Evolutionary conservation across 768 basidiomycete genomes (phyloP), one percentile per base, ranked within the genome.

Genomic region (Suillus placidus): DNA sequence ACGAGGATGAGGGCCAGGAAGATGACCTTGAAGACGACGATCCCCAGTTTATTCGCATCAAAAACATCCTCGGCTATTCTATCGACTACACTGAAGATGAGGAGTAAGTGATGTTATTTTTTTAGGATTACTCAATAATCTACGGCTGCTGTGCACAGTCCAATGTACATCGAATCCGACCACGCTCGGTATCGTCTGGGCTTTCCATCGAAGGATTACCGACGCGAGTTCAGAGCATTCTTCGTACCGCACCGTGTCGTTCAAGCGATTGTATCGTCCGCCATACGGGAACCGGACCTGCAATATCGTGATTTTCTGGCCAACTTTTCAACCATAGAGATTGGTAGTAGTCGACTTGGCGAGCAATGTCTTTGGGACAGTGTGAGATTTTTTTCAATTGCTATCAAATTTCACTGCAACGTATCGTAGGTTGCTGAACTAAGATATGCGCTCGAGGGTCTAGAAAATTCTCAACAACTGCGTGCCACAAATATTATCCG

Each of bases 1-100:
- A 89, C 5, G 89, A 91, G 62, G 88, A 89, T 61, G 86, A 83
- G 26, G 88, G 83, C 0, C 85, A 88, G 64, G 86, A 88, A 38
- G 88, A 86, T 55, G 84, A 75, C 6, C 66, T 76, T 1, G 78
- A 72, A 14, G 79, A 73, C 5, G 76, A 72, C 12, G 72, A 76
- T 34, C 65, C 66, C 6, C 78, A 81, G 54, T 81, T 80, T 54
- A 71, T 92, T 45, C 77, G 80, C 23, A 78, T 88, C 55, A 77
- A 81, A 7, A 74, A 79, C 1, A 81, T 92, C 32, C 68, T 83
- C 20, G 69, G 81, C 16, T 87, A 76, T 70, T 78, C 78, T 1
- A 77, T 90, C 18, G 84, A 89, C 69, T 90, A 85, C 68, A 76
- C 77, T 8, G 77, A 80, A 43, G 70, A 71, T 34, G 73, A 83